Conservation (phyloP, 164 flowering plant genomes). For the Akebia trifoliata region DNA sequence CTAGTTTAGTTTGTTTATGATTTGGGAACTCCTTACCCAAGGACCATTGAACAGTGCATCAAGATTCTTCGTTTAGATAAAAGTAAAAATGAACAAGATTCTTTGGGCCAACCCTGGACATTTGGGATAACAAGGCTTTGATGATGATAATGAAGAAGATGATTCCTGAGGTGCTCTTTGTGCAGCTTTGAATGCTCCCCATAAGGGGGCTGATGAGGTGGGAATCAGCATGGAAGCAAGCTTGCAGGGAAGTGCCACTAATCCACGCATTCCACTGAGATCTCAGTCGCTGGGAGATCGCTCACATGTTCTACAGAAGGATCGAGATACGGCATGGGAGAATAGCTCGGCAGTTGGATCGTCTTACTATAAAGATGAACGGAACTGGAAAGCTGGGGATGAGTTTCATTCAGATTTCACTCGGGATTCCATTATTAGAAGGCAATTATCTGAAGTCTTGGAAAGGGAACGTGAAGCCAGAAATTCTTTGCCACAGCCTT, state of each 20-base stretch:
- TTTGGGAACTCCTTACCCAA: background rate
- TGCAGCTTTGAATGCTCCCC: constrained; percentile 35
- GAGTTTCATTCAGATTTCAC: constrained; percentile 14
- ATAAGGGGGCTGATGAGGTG: constrained; percentile 34
- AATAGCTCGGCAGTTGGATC: constrained; percentile 21
- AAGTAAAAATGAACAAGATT: too few species aligned
- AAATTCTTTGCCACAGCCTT: constrained; percentile 32
- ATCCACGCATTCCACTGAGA: constrained; percentile 40
- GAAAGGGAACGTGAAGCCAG: constrained; percentile 56
- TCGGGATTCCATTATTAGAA: constrained; percentile 34
- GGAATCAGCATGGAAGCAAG: constrained; percentile 27
- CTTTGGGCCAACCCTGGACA: too few species aligned
- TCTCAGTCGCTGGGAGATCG: constrained; percentile 42
- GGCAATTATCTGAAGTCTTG: constrained; percentile 44
- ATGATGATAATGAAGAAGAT: too few species aligned
- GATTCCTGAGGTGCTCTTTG: constrained; percentile 6
- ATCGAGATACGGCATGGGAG: constrained; percentile 32
- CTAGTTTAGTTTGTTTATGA: too few species aligned
- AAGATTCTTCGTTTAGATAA: too few species aligned
- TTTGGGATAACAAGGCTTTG: too few species aligned
- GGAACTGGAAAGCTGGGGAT: constrained; percentile 39
- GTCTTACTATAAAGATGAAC: constrained; percentile 34
- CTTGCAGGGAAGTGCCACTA: constrained; percentile 33
- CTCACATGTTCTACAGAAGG: constrained; percentile 32
- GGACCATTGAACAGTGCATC: background rate